phyloP scores from a whole-genome alignment of 345 rosid species.

The Eucalyptus sp. region DNA sequence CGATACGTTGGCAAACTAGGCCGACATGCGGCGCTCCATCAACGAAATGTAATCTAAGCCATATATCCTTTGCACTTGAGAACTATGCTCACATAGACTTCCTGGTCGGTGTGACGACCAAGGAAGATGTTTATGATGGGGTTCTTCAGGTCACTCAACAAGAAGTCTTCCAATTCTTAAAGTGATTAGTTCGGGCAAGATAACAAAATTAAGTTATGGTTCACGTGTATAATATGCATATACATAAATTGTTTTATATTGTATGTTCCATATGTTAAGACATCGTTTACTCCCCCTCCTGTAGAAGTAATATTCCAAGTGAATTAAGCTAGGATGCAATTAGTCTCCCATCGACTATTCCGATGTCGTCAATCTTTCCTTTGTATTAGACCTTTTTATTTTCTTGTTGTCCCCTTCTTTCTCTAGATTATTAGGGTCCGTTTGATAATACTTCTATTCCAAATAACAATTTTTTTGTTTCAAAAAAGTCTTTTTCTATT shows the following conservation, averaged over 20 bases:
- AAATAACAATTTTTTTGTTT: no score
- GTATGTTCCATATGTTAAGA: neutral
- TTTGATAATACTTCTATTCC: no score
- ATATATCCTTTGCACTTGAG: neutral
- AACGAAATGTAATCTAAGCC: no score
- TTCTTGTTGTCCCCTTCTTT: no score
- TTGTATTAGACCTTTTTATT: neutral
- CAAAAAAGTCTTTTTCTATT: no score
- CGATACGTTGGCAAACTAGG: no score
- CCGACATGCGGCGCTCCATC: no score
- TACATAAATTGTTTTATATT: neutral
- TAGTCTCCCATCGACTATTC: neutral
- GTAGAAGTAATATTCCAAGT: neutral
- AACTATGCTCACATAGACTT: neutral
- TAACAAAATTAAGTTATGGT: neutral
- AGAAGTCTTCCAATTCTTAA: neutral
- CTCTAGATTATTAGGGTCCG: rapidly evolving
- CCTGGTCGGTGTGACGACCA: neutral
- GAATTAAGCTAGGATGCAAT: neutral
- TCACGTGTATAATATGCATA: neutral
- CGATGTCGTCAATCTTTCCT: neutral
- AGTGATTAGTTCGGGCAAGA: neutral
- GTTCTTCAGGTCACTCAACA: neutral
- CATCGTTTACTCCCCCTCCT: neutral
- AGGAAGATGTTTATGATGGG: neutral